These are phyloP conservation scores for Bruguiera hainesii DNA, from an alignment of 441 rosid species.

Conservation along the genomic window DNA sequence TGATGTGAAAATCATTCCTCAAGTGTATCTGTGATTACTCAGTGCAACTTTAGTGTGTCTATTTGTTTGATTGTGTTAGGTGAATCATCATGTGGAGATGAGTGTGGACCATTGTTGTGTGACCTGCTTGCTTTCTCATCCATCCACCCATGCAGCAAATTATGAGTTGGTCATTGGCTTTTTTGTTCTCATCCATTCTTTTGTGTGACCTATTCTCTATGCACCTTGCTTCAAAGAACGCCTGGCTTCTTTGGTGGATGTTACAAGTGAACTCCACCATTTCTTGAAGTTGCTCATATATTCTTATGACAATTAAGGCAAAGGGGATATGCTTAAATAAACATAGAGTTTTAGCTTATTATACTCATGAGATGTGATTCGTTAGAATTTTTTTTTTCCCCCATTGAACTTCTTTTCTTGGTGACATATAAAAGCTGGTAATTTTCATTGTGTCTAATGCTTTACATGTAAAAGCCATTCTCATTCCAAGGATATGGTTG, in stretches of 20 bases:
- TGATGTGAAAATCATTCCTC: constrained; percentile 5
- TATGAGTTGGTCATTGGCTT: no score
- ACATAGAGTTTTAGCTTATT: neutral
- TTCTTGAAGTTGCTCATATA: no score
- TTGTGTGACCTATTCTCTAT: neutral
- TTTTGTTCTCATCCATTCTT: no score
- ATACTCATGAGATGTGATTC: no score
- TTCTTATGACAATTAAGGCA: neutral
- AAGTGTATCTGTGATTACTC: neutral
- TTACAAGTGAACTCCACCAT: no score
- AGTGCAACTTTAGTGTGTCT: neutral
- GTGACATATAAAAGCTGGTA: no score
- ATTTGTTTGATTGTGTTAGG: neutral
- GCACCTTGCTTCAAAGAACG: neutral
- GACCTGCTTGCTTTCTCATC: neutral
- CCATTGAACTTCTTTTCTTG: no score
- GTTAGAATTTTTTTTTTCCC: no score
- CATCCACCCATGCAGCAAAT: neutral
- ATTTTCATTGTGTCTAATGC: no score
- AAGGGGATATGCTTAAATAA: neutral
- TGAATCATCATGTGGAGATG: neutral
- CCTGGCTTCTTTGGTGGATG: neutral
- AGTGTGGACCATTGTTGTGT: neutral
- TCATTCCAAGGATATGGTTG: no score
- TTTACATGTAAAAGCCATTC: no score